Evolutionary conservation across 2,329 filamentous ascomycete genomes (phyloP).

Genomic region (Nemania abortiva): DNA sequence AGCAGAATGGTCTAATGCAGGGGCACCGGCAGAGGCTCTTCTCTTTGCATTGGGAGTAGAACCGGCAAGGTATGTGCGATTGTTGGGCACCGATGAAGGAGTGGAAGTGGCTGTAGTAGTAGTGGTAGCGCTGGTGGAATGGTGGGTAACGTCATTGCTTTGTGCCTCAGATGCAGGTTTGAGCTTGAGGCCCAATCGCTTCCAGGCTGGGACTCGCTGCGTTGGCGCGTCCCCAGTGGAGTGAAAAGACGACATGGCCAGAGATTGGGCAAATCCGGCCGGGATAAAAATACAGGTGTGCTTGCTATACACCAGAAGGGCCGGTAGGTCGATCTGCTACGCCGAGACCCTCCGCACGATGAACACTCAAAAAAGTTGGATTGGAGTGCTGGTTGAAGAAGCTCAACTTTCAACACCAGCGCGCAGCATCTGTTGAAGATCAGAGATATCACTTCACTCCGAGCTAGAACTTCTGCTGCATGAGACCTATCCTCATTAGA

Average conservation of each 20-base stretch:
- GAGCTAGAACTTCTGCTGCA: conserved; percentile 23
- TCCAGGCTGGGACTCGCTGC: conserved; percentile 68
- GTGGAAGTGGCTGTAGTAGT: conserved; percentile 36
- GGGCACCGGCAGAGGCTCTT: conserved; percentile 49
- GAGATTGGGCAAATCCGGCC: conserved; percentile 45
- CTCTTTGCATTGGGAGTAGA: conserved; percentile 48
- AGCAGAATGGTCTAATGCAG: conserved; percentile 49
- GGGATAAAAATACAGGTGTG: conserved; percentile 26
- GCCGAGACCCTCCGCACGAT: conserved; percentile 8
- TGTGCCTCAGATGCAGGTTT: conserved; percentile 57
- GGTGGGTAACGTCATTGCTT: conserved; percentile 49
- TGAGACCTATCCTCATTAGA: conserved; percentile 26
- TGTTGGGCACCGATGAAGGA: conserved; percentile 43
- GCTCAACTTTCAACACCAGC: conserved; percentile 11
- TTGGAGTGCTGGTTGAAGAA: not conserved
- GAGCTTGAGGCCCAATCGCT: conserved; percentile 73
- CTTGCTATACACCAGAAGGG: conserved; percentile 17
- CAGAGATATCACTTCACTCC: conserved; percentile 24
- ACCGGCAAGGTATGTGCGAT: conserved; percentile 25
- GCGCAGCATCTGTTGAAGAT: conserved; percentile 6
- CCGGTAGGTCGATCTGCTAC: conserved; percentile 9
- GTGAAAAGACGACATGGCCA: conserved; percentile 56
- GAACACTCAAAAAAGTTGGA: not conserved
- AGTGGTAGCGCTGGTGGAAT: conserved; percentile 44
- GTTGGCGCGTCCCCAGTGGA: conserved; percentile 58